Percentiles rank a stretch among this genome's conserved stretches.
Conservation (phyloP, 495 filamentous ascomycete genomes). For the Aspergillus hancockii region DNA sequence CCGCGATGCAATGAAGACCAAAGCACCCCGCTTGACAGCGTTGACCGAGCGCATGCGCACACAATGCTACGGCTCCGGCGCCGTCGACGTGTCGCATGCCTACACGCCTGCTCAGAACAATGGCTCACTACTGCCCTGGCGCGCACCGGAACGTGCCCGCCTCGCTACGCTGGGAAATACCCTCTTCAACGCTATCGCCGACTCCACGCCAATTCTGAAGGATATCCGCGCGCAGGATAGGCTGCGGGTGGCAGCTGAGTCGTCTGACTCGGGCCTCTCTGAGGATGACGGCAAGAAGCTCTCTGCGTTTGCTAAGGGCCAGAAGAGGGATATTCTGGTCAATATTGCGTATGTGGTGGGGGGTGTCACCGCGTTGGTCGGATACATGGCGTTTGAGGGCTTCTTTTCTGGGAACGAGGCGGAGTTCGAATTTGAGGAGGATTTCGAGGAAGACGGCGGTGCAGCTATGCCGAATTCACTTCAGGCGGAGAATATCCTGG, state of each 20-base stretch:
- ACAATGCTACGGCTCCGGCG: conserved; percentile 39
- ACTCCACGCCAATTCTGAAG: conserved; percentile 41
- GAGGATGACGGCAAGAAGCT: conserved; percentile 26
- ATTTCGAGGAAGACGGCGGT: conserved; percentile 15
- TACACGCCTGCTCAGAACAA: conserved; percentile 13
- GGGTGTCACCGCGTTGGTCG: conserved; percentile 37
- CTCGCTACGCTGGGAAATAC: conserved; percentile 37
- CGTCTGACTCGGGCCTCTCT: conserved; percentile 29
- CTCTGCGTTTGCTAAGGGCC: conserved; percentile 28
- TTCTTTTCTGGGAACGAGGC: conserved; percentile 24
- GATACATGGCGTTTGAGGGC: conserved; percentile 43
- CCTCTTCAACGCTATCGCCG: conserved; percentile 39
- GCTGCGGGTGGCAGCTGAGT: conserved; percentile 33
- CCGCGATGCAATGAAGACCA: conserved; percentile 56
- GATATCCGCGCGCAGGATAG: conserved; percentile 39
- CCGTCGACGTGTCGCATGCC: conserved; percentile 32
- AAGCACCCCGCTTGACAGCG: conserved; percentile 52
- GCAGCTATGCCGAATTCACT: conserved; percentile 12
- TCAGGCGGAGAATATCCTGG: conserved; percentile 27
- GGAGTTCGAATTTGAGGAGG: conserved; percentile 24
- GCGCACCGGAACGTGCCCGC: conserved; percentile 34
- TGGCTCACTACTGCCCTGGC: conserved; percentile 39
- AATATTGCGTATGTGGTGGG: conserved; percentile 41
- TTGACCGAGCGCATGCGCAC: conserved; percentile 54
- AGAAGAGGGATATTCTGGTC: conserved; percentile 39